Evolutionary conservation across 176 grass and related monocot species (phyloP).

Genomic region (Musa troglodytarum): DNA sequence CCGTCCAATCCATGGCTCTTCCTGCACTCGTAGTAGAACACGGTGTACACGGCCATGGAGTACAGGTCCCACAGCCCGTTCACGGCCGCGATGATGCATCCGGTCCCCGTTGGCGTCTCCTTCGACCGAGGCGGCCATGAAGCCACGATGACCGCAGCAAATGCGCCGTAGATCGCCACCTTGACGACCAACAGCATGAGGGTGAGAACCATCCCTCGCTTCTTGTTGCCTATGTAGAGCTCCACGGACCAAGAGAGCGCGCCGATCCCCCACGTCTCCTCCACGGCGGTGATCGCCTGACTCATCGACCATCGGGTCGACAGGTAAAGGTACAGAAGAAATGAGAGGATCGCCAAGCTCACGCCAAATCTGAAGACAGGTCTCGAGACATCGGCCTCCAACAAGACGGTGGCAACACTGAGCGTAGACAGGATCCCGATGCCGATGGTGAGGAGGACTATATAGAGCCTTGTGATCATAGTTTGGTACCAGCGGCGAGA

Average conservation of each 20-base stretch:
- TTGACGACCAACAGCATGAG: conserved; percentile 3
- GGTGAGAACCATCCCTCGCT: conserved; percentile 24
- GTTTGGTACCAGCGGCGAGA: conserved; percentile 16
- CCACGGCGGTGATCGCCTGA: conserved; percentile 25
- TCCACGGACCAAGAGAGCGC: conserved; percentile 21
- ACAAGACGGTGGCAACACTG: conserved; percentile 12
- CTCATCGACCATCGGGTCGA: conserved; percentile 30
- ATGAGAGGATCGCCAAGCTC: neutral
- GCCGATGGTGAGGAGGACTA: conserved; percentile 22
- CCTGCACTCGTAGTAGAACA: conserved; percentile 42
- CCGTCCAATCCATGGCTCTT: conserved; percentile 8
- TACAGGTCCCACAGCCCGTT: conserved; percentile 13
- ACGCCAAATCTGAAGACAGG: neutral
- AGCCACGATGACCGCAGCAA: neutral
- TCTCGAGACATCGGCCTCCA: conserved; percentile 13
- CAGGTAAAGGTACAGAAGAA: conserved; percentile 24
- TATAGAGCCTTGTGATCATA: conserved; percentile 16
- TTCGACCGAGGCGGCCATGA: neutral
- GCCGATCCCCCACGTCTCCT: conserved; percentile 27
- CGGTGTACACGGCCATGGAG: conserved; percentile 26
- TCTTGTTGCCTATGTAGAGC: conserved; percentile 11
- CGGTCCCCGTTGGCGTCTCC: neutral
- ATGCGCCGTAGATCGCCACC: conserved; percentile 13
- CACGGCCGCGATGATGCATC: no score
- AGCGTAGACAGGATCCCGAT: conserved; percentile 20